Conservation (phyloP, 805 yeast genomes). For the Starmerella cellae region DNA sequence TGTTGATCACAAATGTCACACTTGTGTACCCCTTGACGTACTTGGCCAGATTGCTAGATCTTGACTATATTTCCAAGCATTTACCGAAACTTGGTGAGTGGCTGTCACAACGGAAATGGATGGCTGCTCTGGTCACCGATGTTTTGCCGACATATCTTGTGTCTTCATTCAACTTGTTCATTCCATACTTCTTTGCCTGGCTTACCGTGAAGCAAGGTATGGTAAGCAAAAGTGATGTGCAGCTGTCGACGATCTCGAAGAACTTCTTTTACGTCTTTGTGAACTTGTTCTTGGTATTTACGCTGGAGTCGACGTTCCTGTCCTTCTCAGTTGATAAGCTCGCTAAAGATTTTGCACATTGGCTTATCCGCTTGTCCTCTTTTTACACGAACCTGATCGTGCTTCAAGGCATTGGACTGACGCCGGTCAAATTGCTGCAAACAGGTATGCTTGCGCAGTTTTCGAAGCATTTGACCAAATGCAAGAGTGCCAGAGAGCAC, state of each 20-base stretch:
- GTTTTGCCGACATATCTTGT: constrained; percentile 82
- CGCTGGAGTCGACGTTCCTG: constrained; percentile 76
- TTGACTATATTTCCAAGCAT: constrained; percentile 60
- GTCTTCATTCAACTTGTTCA: constrained; percentile 64
- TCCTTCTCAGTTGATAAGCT: constrained; percentile 66
- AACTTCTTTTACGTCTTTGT: constrained; percentile 92
- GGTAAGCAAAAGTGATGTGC: constrained; percentile 86
- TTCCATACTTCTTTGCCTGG: constrained; percentile 80
- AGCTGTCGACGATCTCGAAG: constrained; percentile 75
- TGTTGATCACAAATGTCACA: constrained; percentile 55
- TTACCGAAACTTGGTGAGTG: constrained; percentile 73
- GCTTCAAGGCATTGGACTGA: constrained; percentile 72
- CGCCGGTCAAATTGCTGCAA: constrained; percentile 74
- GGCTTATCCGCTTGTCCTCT: constrained; percentile 62
- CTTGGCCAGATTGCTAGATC: constrained; percentile 67
- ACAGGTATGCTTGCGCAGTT: constrained; percentile 66
- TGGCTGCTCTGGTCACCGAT: constrained; percentile 70
- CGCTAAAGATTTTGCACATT: constrained; percentile 74
- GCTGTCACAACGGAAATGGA: constrained; percentile 53
- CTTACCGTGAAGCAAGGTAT: constrained; percentile 75
- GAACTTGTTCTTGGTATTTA: constrained; percentile 83
- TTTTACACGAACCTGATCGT: constrained; percentile 82
- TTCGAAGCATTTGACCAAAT: constrained; percentile 48
- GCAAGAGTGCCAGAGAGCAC: constrained; percentile 75
- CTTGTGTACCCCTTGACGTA: constrained; percentile 75